Evolutionary conservation across 768 basidiomycete genomes (phyloP).

Genomic region (Dacryopinax spathularia): DNA sequence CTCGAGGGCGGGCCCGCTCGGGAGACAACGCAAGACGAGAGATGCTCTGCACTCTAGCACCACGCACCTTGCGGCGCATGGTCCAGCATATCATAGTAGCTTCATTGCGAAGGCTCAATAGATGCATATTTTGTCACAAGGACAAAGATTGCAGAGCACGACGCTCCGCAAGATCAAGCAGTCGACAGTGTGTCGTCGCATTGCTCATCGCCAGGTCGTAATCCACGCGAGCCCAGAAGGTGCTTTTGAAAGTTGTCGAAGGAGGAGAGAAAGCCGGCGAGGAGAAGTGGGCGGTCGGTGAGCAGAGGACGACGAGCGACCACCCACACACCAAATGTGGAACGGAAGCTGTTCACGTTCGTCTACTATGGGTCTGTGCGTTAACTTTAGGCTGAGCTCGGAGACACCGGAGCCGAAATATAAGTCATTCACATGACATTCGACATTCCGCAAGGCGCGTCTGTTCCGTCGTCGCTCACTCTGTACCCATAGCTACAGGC

Average conservation of each 20-base stretch:
- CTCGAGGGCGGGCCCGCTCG: not conserved
- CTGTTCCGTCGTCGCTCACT: not conserved
- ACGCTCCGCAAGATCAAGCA: not conserved
- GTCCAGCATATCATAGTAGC: not conserved
- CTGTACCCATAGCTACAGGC: too few species aligned
- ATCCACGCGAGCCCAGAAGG: not conserved
- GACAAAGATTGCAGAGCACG: not conserved
- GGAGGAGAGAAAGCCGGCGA: not conserved
- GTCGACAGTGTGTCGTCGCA: not conserved
- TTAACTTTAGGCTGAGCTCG: not conserved
- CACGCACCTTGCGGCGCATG: not conserved
- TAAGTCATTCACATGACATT: not conserved
- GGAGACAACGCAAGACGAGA: not conserved
- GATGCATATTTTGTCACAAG: not conserved
- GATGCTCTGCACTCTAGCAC: constrained; percentile 3
- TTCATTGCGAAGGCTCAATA: not conserved
- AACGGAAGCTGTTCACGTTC: not conserved
- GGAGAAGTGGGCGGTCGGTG: not conserved
- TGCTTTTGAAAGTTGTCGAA: not conserved
- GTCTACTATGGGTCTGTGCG: constrained; percentile 2
- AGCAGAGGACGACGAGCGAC: too few species aligned
- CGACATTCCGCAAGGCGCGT: not conserved
- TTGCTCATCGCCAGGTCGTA: not conserved
- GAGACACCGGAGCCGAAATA: not conserved
- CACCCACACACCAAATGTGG: not conserved